Evolutionary conservation across 1,284 basidiomycete species (phyloP).

Genomic region (Wallemia mellicola): DNA sequence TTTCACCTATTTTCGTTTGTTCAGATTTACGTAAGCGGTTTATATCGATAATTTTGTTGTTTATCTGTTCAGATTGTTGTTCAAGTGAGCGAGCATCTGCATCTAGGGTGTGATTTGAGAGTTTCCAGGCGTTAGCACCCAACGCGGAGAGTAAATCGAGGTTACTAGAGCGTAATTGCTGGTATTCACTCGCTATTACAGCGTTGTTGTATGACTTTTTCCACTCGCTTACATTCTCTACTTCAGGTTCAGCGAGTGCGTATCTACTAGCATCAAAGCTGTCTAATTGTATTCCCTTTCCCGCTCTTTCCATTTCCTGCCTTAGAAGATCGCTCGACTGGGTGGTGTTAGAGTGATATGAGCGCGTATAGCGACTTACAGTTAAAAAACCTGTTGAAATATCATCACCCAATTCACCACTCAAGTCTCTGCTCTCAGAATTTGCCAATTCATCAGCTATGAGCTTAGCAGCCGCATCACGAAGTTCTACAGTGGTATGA

Average conservation of each 20-base stretch:
- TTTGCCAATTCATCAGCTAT: not conserved
- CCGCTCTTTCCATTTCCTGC: slow-evolving; percentile 10
- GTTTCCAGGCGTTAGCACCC: slow-evolving; percentile 65
- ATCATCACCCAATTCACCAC: slow-evolving; percentile 8
- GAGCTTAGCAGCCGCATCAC: not conserved
- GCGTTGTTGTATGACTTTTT: slow-evolving; percentile 43
- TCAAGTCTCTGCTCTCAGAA: not conserved
- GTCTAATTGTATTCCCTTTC: slow-evolving; percentile 25
- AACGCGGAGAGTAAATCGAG: slow-evolving; percentile 55
- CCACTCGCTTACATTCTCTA: slow-evolving; percentile 46
- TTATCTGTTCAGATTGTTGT: slow-evolving; percentile 34
- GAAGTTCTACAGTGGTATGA: not conserved
- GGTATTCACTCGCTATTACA: slow-evolving; percentile 63
- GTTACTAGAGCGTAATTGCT: slow-evolving; percentile 56
- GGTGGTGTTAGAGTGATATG: slow-evolving; percentile 31
- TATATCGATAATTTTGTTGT: slow-evolving; percentile 43
- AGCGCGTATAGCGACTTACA: not conserved
- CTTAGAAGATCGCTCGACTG: slow-evolving; percentile 7
- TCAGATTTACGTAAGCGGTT: slow-evolving; percentile 59
- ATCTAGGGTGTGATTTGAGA: slow-evolving; percentile 66
- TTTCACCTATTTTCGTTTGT: slow-evolving; percentile 45
- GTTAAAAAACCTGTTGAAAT: slow-evolving; percentile 30
- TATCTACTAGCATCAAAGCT: slow-evolving; percentile 52
- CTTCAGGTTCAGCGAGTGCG: slow-evolving; percentile 42
- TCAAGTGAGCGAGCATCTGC: slow-evolving; percentile 43